phyloP scores from a whole-genome alignment of 108 stramenopile species.

The Aurantiochytrium sp. region DNA sequence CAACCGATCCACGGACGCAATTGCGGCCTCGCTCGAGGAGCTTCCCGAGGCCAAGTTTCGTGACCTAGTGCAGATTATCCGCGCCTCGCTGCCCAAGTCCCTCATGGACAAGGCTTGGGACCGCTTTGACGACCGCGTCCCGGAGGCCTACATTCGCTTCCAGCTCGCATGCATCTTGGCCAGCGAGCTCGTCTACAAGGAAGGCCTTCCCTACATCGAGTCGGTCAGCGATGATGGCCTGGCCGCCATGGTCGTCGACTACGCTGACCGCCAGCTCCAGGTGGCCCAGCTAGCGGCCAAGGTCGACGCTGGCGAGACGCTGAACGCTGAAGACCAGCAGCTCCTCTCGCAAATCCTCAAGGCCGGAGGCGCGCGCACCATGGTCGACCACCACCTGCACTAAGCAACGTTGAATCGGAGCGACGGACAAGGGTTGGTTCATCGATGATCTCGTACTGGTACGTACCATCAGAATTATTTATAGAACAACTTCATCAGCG shows the following conservation, averaged over 20 bases:
- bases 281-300: not conserved
- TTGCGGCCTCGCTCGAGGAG: not conserved
- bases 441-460: no score
- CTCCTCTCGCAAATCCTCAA: not conserved
- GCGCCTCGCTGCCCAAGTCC: not conserved
- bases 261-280: not conserved
- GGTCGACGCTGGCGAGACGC: not conserved
- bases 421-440: no score
- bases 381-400: conserved; percentile 9
- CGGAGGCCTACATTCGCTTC: not conserved
- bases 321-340: not conserved
- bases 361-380: conserved; percentile 1
- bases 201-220: not conserved
- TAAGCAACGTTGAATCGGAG: not conserved
- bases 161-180: not conserved
- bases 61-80: not conserved
- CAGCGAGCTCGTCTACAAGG: conserved; percentile 31
- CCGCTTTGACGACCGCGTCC: conserved; percentile 14
- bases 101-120: conserved; percentile 21
- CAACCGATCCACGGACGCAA: not conserved
- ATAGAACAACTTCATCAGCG: no score
- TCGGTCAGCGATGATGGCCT: not conserved
- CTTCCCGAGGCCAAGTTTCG: not conserved
- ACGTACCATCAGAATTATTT: no score
- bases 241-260: not conserved